phyloP scores from a whole-genome alignment of 2,329 filamentous ascomycete species.

The Diaporthe sp. region DNA sequence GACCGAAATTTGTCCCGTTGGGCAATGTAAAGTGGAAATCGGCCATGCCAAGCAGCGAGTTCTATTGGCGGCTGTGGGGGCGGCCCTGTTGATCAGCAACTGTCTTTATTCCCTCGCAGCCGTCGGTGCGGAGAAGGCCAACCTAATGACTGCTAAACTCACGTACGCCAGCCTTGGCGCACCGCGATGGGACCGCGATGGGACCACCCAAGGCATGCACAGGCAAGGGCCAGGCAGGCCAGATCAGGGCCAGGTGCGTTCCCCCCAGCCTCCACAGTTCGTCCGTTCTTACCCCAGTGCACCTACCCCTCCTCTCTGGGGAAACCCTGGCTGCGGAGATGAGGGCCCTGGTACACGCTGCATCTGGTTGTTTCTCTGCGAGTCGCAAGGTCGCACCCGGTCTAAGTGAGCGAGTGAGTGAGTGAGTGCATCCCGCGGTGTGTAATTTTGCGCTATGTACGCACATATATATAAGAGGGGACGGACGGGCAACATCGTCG shows the following conservation, averaged over 20 bases:
- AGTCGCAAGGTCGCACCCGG: neutral
- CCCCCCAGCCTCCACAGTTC: constrained; percentile 26
- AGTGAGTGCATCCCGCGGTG: neutral
- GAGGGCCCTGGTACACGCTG: constrained; percentile 8
- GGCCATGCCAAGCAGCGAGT: constrained; percentile 21
- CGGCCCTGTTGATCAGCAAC: constrained; percentile 27
- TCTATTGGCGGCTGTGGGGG: constrained; percentile 13
- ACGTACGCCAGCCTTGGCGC: constrained; percentile 18
- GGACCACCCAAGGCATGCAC: neutral
- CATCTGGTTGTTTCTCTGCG: neutral
- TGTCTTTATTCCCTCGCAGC: neutral
- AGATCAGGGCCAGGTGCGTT: neutral
- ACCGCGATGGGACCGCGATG: constrained; percentile 20
- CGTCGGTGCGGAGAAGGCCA: constrained; percentile 22
- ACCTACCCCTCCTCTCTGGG: constrained; percentile 27
- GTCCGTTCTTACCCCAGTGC: neutral
- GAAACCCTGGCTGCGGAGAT: constrained; percentile 30
- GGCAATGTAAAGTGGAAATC: constrained; percentile 12
- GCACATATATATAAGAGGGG: neutral
- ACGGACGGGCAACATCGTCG: neutral
- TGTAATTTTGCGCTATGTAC: neutral
- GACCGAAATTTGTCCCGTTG: constrained; percentile 27
- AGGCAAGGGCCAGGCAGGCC: neutral
- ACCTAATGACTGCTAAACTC: constrained; percentile 27
- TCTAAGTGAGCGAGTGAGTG: neutral